Evolutionary conservation across 495 filamentous ascomycete species (phyloP), one percentile per base, ranked within the genome.

Genomic region (Penicillium samsonianum): DNA sequence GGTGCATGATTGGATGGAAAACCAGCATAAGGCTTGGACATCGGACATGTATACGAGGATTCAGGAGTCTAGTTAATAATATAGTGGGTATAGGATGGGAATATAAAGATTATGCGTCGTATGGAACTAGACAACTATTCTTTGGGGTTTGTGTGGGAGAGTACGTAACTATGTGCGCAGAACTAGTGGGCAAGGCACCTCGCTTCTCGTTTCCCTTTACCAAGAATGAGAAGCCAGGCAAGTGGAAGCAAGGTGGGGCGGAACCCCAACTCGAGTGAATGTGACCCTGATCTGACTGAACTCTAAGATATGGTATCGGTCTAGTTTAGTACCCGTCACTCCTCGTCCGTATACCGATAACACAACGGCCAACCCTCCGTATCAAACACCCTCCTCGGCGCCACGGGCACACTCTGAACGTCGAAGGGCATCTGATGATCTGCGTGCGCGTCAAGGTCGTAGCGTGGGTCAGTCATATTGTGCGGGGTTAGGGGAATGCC

Each of bases 1-100:
- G 37, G 37, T 38, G 37, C n/a, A 38, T 38, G 37, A 38, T 38
- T 38, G 37, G 37, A 38, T 38, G 37, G 37, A 38, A 38, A 38
- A 7, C 37, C 37, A 38, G 37, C 37, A 38, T n/a, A 17, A 14
- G 37, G 12, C n/a, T 0, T 38, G 37, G 37, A 38, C 37, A n/a
- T 12, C 12, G 14, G 37, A 38, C 12, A 17, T 17, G n/a, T 38
- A 38, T 38, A 17, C 2, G 2, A 38, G 37, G 37, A 1, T 38
- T 17, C 11, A 38, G 37, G 37, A 38, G 37, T 14, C 37, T n/a
- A 38, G 37, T 38, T 17, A 38, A n/a, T n/a, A 17, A 38, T 14
- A n/a, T 38, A n/a, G 37, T 38, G 14, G 37, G 37, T 38, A 38
- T 38, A 38, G 37, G 14, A 38, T 38, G 5, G 37, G 28, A 30